Base-by-base conservation (phyloP, 805 yeast genomes). In the Spathaspora arborariae region DNA sequence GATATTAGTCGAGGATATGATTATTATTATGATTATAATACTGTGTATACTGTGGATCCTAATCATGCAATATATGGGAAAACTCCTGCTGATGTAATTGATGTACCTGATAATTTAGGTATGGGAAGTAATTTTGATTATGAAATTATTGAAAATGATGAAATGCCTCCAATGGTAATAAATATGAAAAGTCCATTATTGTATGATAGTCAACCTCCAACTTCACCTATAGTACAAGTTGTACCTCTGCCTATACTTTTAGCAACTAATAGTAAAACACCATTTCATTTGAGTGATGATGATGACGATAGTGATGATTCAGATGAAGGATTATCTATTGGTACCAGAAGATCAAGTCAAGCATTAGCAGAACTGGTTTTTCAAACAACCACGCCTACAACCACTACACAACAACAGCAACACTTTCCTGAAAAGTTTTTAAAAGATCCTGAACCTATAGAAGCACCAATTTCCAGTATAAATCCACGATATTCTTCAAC, bases 21-120 rank as follows among this genome's bases (percentile, higher is more conserved):
- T 59, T 84, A 83, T 65, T 79, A 80, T 64, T 86, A 86, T 61
- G 92, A 87, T 63, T 87, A 87, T 63, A 87, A 87, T 59, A 76
- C 89, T 0, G 94, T 86, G 19, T 86, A 84, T 59, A 78, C 80
- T 2, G 76, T 72, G 20, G 81, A 79, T 47, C 70, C 75, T 2
- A 67, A 64, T 41, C 72, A 69, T 46, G 65, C 72, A 2, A 62
- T 70, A 9, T 68, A 65, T 52, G 72, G 72, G 2, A 45, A 52
- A 22, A 49, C 50, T 20, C 48, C 56, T 6, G 71, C 74, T 2
- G 74, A 68, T 47, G 74, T 72, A 20, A 67, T 73, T 39, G 79
- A 76, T 53, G 71, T 70, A 3, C 78, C 78, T 2, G 78, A 75
- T 46, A 74, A 76, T 40, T 61, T 74, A 43, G 60, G 68, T 5